Conservation (phyloP, 495 filamentous ascomycete species). For the Penicillium atrosanguineum region DNA sequence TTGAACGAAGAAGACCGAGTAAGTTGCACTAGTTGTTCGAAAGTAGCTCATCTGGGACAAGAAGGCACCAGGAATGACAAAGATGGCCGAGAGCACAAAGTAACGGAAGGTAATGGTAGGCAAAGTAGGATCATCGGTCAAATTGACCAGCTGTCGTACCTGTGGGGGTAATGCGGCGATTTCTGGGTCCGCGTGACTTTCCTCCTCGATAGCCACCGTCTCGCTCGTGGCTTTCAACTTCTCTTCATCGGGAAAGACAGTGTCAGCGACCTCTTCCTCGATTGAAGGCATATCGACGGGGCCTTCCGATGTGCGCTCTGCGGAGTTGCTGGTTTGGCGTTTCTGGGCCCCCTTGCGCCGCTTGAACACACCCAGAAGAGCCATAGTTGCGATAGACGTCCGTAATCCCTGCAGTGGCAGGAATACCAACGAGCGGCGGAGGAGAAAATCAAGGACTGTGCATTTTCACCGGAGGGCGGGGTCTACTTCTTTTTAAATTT, state of each 20-base stretch:
- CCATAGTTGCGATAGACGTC: not conserved
- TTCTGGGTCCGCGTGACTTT: constrained; percentile 43
- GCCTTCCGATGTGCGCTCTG: not conserved
- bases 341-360: not conserved
- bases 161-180: constrained; percentile 46
- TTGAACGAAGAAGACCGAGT: constrained; percentile 58
- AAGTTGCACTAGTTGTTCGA: constrained; percentile 53
- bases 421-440: constrained; percentile 6
- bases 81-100: constrained; percentile 51
- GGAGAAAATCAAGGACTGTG: not conserved
- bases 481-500: not conserved
- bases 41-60: constrained; percentile 53
- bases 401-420: not conserved
- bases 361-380: constrained; percentile 8
- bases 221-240: constrained; percentile 17
- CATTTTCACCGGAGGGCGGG: not conserved
- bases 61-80: constrained; percentile 53
- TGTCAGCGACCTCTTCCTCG: constrained; percentile 3
- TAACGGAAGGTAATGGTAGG: constrained; percentile 57
- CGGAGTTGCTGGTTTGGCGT: not conserved
- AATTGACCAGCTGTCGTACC: constrained; percentile 51
- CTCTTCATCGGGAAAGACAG: constrained; percentile 16
- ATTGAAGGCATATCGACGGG: not conserved
- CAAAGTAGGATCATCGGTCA: constrained; percentile 50
- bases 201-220: constrained; percentile 26